phyloP scores from a whole-genome alignment of 2,329 filamentous ascomycete species.

The Hortaea werneckii region DNA sequence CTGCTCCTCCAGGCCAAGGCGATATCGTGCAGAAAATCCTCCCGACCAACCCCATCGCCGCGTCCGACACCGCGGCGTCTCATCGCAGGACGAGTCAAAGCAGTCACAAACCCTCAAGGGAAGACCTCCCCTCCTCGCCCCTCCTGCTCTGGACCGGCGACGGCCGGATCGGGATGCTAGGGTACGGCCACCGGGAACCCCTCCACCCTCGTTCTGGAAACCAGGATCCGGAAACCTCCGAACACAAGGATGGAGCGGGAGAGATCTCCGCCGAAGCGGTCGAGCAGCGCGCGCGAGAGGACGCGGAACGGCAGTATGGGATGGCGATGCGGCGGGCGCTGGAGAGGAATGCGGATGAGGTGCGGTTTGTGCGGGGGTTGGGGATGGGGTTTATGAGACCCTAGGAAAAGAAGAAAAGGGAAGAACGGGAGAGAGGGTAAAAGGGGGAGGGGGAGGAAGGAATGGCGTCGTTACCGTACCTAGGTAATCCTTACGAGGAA shows the following conservation, averaged over 20 bases:
- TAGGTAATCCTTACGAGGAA: no score
- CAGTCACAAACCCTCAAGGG: neutral
- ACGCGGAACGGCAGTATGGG: conserved; percentile 52
- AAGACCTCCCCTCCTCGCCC: conserved; percentile 44
- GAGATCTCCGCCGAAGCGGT: conserved; percentile 26
- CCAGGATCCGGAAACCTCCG: conserved; percentile 16
- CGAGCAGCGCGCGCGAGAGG: conserved; percentile 42
- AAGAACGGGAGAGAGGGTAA: no score
- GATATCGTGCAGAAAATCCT: conserved; percentile 76
- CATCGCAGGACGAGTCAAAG: neutral
- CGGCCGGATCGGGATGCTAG: conserved; percentile 59
- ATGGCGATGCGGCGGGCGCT: conserved; percentile 64
- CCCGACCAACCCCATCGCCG: conserved; percentile 33
- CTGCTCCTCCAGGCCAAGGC: no score
- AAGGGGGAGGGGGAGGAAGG: no score
- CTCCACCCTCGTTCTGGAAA: conserved; percentile 11
- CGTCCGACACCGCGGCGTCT: neutral
- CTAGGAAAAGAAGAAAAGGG: no score
- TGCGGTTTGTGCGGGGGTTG: conserved; percentile 61
- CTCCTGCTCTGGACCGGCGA: conserved; percentile 84
- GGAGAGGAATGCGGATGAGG: conserved; percentile 68
- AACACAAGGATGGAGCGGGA: neutral
- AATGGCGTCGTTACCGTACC: no score
- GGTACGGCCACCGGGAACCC: conserved; percentile 31
- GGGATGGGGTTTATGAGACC: conserved; percentile 32